Evolutionary conservation across 495 filamentous ascomycete genomes (phyloP), one percentile per base, ranked within the genome.

Genomic region (Chaetomidium leptoderma): DNA sequence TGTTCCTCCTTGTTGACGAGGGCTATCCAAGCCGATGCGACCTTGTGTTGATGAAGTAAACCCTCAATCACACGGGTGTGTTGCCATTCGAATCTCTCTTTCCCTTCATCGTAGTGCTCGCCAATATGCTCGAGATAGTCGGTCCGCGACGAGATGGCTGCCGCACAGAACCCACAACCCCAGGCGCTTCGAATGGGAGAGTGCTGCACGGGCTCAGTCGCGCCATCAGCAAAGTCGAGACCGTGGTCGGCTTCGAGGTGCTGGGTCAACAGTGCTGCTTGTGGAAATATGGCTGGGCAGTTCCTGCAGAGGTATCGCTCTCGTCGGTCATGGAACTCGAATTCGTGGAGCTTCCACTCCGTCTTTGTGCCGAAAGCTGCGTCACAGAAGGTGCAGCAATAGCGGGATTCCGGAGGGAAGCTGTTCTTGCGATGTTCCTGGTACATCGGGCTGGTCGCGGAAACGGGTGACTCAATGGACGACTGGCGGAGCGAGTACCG

Each of bases 81-180:
- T 33, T 66, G 58, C 65, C 67, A 70, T 13, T 67, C 55, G 4
- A 30, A 27, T 32, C 13, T 47, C 14, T 60, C 57, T 14, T 43
- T 53, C 4, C 61, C 61, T 7, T 67, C 59, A 27, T 70, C 67
- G 37, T 63, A 64, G 36, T 70, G 65, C 1, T 23, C 27, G 24
- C 50, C 63, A 4, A 70, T 45, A 24, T 70, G 65, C 16, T 66
- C 57, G 1, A 70, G 39, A 17, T 64, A 68, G 21, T 60, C 63
- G 26, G 6, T 29, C 19, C 59, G 58, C 0, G 63, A 64, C 9
- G 23, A 24, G 8, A 59, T 21, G 17, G 23, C 40, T 3, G 50
- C 43, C 19, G 56, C 60, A 24, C 67, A 68, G 39, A 70, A 70
- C 4, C 67, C 67, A 43, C 67, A 70, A 21, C 63, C 67, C 65